Evolutionary conservation across 2,329 filamentous ascomycete species (phyloP), one percentile per base, ranked within the genome.

Genomic region (Beauveria brongniartii): DNA sequence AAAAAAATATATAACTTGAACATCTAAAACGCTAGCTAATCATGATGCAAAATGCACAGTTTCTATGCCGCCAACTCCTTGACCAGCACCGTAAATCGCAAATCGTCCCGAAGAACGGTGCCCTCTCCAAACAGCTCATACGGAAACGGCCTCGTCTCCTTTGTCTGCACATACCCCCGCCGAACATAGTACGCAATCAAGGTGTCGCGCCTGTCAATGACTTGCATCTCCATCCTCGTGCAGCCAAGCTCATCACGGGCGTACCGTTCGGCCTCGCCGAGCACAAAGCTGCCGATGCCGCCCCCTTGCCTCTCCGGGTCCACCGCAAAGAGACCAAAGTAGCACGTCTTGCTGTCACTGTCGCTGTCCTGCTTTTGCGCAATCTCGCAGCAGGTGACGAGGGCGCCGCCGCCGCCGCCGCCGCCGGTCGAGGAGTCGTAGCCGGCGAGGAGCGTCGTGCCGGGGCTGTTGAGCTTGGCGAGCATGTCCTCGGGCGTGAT

Each of bases 321-420:
- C 0, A 82, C 78, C 46, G 79, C 79, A 22, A 82, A 79, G 41
- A 81, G 71, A 55, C 77, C 78, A 56, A 81, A 79, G 67, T 79
- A 77, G 20, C 72, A 73, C 41, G 70, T 62, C 34, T 16, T 37
- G 34, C 34, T 10, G 5, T 37, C 4, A 10, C 5, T 0, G 40
- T 37, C 10, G 5, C 1, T 2, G 40, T 63, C 62, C 20, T 66
- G 69, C 37, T 66, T 67, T 28, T 37, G 34, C 14, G 71, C 62
- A 3, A 81, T 61, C 61, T 80, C 78, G 66, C 77, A 80, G 71
- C 78, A 80, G n/a, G 72, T 73, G 2, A 76, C 68, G 3, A 78
- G 69, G 0, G 55, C 44, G 46, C 22, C 22, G 22, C 22, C 22
- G 22, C 22, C 22, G 22, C 22, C 22, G 22, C 22, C 22, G 22